Evolutionary conservation across 2,329 filamentous ascomycete genomes (phyloP).

Genomic region (Dothidotthia symphoricarpi): DNA sequence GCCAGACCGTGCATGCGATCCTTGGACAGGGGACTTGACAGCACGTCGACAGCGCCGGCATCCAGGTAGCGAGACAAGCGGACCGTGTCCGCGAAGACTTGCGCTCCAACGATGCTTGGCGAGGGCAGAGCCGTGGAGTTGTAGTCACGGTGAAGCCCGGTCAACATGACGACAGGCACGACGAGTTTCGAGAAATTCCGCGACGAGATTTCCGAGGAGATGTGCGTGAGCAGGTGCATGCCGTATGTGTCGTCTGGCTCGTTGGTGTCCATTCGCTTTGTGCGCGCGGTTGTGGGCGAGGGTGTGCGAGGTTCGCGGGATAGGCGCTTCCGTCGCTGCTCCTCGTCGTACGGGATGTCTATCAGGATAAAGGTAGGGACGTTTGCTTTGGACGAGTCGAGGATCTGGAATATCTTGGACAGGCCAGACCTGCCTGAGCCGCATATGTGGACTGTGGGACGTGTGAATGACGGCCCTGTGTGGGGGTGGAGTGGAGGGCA

Average conservation of each 20-base stretch:
- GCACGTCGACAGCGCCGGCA: conserved; percentile 80
- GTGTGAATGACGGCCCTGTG: conserved; percentile 8
- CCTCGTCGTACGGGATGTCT: conserved; percentile 46
- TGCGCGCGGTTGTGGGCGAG: conserved; percentile 40
- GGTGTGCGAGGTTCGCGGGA: conserved; percentile 44
- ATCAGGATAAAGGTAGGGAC: conserved; percentile 44
- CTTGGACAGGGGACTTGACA: conserved; percentile 73
- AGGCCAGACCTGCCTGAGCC: conserved; percentile 41
- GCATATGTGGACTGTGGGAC: conserved; percentile 42
- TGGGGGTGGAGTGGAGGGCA: background rate
- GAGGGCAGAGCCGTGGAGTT: conserved; percentile 32
- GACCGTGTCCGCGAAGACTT: conserved; percentile 49
- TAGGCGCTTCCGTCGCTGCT: conserved; percentile 41
- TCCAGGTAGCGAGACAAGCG: conserved; percentile 73
- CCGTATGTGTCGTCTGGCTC: conserved; percentile 46
- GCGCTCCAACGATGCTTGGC: conserved; percentile 35
- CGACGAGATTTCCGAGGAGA: conserved; percentile 44
- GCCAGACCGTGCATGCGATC: conserved; percentile 73
- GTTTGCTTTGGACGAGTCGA: conserved; percentile 32
- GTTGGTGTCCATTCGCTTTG: conserved; percentile 28
- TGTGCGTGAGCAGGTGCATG: conserved; percentile 44
- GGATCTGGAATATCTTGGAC: conserved; percentile 37
- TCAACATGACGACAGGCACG: conserved; percentile 44
- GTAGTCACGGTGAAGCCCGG: conserved; percentile 37
- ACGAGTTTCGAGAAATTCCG: conserved; percentile 42